A percentile compares a stretch with the other conserved stretches of the same genome.
Evolutionary conservation across 768 basidiomycete species (phyloP).

Genomic region (Termitomyces sp.): DNA sequence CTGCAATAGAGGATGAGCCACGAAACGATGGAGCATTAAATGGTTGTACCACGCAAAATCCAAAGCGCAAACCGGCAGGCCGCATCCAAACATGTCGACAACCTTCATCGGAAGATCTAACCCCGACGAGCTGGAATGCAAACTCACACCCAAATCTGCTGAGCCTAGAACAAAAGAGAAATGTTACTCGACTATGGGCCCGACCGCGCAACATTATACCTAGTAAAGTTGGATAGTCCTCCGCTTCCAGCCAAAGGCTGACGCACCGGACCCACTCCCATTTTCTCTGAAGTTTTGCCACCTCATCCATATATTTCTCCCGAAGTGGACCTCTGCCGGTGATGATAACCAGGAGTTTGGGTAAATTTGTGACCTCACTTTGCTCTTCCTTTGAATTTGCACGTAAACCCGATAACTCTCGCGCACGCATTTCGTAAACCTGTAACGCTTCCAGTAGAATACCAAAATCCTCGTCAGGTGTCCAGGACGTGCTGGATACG

Average conservation of each 20-base stretch:
- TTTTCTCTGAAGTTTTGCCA: conserved; percentile 49
- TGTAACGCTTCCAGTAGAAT: conserved; percentile 74
- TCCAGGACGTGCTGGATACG: conserved; percentile 95
- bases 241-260: conserved; percentile 83
- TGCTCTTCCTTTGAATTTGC: background rate
- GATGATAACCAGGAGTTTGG: conserved; percentile 76
- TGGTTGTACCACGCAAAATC: conserved; percentile 73
- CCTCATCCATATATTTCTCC: conserved; percentile 65
- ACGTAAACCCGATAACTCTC: conserved; percentile 14
- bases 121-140: conserved; percentile 87
- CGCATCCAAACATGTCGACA: conserved; percentile 99
- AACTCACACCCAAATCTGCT: conserved; percentile 85
- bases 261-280: conserved; percentile 80
- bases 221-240: conserved; percentile 84
- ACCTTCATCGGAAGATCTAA: conserved; percentile 98
- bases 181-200: background rate
- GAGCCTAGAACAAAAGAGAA: conserved; percentile 47
- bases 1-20: conserved; percentile 30
- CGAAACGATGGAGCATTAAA: background rate
- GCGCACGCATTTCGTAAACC: conserved; percentile 60
- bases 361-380: conserved; percentile 34
- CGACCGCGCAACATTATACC: conserved; percentile 37
- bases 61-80: conserved; percentile 87
- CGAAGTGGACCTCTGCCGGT: conserved; percentile 88
- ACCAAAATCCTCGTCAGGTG: conserved; percentile 91